Evolutionary conservation across 805 yeast species (phyloP), one percentile per base, ranked within the genome.

Genomic region (Candida ortonii): DNA sequence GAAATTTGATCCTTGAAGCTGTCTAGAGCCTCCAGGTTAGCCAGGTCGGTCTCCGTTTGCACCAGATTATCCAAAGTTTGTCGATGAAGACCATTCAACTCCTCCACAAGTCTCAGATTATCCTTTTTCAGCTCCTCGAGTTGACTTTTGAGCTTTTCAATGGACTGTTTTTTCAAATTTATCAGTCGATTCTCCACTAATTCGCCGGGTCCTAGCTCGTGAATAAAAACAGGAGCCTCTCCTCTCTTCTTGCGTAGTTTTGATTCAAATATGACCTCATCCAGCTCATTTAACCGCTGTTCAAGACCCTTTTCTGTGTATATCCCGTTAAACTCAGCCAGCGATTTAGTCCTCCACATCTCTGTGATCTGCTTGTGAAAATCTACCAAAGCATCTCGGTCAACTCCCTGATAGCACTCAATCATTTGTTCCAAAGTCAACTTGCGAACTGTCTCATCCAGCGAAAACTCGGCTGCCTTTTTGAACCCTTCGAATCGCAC

Each of bases 371-470:
- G 79, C 10, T 53, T 51, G 18, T 73, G 54, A 3, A 76, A 72
- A 13, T 60, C 60, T 27, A 66, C 69, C 16, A 75, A 52, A 0
- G 67, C 55, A 16, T 57, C 56, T 4, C 46, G 42, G 4, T 77
- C 78, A 4, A 63, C 66, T 4, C 53, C 50, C 6, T 79, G 78
- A 50, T 65, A 75, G 47, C 78, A 70, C 27, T 63, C 49, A 17
- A 50, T 48, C 20, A 75, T 50, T 40, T 66, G 70, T 11, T 71
- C 74, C 6, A 63, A 33, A 10, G 68, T 57, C 24, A 75, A 46
- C 32, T 71, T 63, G 36, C 65, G 65, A 19, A 72, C 61, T 3
- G 76, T 68, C 47, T 67, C 73, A 26, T 55, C 43, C 21, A 62
- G 39, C 13, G 67, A 56, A 34, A 57, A 64, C 33, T 62, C 61